Evolutionary conservation across 257 asterid species (phyloP), one percentile per base, ranked within the genome.

Genomic region (Sherardia arvensis): DNA sequence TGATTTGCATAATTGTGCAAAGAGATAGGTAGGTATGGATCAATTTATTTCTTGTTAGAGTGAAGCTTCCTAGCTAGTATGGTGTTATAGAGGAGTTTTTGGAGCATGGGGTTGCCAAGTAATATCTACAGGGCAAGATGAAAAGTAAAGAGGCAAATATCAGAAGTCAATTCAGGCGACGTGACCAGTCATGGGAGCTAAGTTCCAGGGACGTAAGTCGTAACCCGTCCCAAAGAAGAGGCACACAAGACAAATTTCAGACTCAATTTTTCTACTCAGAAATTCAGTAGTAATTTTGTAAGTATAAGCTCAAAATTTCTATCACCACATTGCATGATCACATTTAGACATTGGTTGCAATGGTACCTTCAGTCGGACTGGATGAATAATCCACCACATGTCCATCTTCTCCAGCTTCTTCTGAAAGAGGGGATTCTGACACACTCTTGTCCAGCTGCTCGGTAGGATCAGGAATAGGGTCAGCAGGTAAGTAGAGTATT

Each of bases 371-470:
- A 69, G 62, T 70, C 25, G 87, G 93, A 76, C 90, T 85, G 67
- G 85, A 82, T 58, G 80, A 86, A 23, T 76, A 86, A 77, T 81
- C 79, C 66, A 74, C 70, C 28, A 76, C 69, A 47, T 65, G 85
- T 26, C 92, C 95, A 73, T 85, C 87, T 69, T 81, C 86, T 62
- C 79, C 93, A 33, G 83, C 85, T 77, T 81, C 90, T 53, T 82
- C 87, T 8, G 97, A 87, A 71, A 81, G 77, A 59, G 94, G 95
- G 71, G 95, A 90, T 76, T 72, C 81, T 25, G 95, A 84, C 56
- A 74, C 84, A 74, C 76, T 66, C 73, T 73, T 77, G 63, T 80
- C 90, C 74, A 79, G 87, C 76, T 74, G 86, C 74, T 85, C 97
- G 59, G 83, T 77, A 82, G 69, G 73, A 82, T 87, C 96, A 1